Percentiles rank a stretch among this genome's conserved stretches.
Evolutionary conservation across 306 rosid genomes (phyloP).

Genomic region (Quercus suber): DNA sequence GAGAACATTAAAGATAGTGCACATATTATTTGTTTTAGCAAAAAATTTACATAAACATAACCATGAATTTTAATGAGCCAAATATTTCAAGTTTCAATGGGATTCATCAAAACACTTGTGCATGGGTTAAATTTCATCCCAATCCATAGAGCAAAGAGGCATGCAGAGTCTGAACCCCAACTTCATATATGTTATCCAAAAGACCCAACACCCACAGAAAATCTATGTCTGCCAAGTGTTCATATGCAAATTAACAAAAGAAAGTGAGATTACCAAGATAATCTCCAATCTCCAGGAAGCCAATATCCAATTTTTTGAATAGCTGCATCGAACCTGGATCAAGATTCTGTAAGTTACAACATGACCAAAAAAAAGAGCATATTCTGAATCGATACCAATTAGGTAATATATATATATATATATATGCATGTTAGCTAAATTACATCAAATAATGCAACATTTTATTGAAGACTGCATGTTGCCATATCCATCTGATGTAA

Average conservation of each 20-base stretch:
- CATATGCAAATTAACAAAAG: neutral
- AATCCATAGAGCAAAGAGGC: neutral
- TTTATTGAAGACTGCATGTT: neutral
- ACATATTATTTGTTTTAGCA: neutral
- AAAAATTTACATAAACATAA: neutral
- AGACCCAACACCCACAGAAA: neutral
- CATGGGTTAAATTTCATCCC: neutral
- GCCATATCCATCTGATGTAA: neutral
- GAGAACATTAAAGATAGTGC: neutral
- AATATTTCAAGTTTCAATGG: neutral
- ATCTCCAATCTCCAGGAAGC: constrained; percentile 42
- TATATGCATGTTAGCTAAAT: neutral
- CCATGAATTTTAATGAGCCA: neutral
- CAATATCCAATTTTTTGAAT: constrained; percentile 50
- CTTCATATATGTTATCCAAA: neutral
- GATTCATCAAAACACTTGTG: neutral
- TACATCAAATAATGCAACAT: neutral
- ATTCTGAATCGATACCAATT: neutral
- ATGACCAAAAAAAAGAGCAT: neutral
- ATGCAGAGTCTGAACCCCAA: neutral
- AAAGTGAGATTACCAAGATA: constrained; percentile 51
- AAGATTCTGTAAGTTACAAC: constrained; percentile 21
- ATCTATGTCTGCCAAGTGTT: neutral
- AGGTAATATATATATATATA: neutral
- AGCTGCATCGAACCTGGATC: constrained; percentile 51